Percentiles rank a stretch among this genome's conserved stretches.
Conservation (phyloP, 2,329 filamentous ascomycete genomes). For the Colletotrichum viniferum region DNA sequence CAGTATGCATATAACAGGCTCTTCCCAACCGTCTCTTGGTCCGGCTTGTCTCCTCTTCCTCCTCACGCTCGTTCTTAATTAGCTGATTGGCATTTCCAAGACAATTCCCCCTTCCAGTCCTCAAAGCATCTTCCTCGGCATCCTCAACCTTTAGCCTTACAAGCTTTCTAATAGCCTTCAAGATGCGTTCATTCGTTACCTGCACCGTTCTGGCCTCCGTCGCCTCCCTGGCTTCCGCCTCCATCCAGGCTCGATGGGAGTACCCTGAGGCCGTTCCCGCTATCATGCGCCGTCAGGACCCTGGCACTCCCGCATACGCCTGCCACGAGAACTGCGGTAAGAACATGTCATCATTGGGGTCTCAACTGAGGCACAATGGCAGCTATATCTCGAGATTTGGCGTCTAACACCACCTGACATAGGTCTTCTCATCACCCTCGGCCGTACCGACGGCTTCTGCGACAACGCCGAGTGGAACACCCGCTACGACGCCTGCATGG, state of each 20-base stretch:
- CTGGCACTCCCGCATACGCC: constrained; percentile 46
- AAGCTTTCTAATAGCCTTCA: not conserved
- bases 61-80: constrained; percentile 8
- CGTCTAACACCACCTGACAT: not conserved
- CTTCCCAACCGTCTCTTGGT: not conserved
- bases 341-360: not conserved
- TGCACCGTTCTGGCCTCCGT: constrained; percentile 17
- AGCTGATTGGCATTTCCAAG: constrained; percentile 7
- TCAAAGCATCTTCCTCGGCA: not conserved
- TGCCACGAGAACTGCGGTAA: constrained; percentile 53
- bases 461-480: constrained; percentile 40
- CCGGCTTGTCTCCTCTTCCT: not conserved
- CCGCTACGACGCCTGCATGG: constrained; percentile 45
- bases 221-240: constrained; percentile 3
- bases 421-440: constrained; percentile 35
- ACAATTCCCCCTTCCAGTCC: constrained; percentile 3
- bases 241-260: constrained; percentile 1
- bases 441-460: constrained; percentile 38
- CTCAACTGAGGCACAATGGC: not conserved
- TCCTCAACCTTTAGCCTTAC: not conserved
- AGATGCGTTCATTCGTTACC: constrained; percentile 20
- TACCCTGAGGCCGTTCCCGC: constrained; percentile 7
- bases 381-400: not conserved
- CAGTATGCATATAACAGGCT: constrained; percentile 8
- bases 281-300: constrained; percentile 45